Evolutionary conservation across 495 filamentous ascomycete genomes (phyloP).

Genomic region (Xylaria scruposa): DNA sequence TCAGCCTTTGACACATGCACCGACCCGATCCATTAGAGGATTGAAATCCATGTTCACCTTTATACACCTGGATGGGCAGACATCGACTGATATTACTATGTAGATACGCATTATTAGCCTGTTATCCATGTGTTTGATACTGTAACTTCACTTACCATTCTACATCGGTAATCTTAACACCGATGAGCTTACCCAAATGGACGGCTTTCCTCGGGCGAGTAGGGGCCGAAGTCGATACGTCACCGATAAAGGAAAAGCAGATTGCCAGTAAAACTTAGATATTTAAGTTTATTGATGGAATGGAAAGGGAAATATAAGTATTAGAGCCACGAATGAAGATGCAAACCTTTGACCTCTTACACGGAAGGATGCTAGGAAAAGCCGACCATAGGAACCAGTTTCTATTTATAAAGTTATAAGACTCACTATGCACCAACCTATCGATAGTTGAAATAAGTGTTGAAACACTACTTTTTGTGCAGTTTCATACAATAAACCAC

Average conservation of each 20-base stretch:
- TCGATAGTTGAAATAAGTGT: no score
- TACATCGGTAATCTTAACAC: conserved; percentile 11
- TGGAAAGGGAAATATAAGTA: neutral
- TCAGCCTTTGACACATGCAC: neutral
- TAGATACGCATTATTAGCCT: neutral
- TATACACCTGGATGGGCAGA: neutral
- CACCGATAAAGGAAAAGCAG: neutral
- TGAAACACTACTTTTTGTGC: neutral
- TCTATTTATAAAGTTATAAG: neutral
- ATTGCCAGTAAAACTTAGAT: no score
- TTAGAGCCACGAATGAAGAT: neutral
- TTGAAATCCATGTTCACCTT: neutral
- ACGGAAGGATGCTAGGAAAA: neutral
- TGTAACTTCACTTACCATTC: neutral
- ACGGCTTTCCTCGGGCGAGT: conserved; percentile 3
- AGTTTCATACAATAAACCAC: neutral
- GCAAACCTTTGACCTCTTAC: neutral
- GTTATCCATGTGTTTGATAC: neutral
- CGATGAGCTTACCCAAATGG: neutral
- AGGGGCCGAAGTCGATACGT: conserved; percentile 17
- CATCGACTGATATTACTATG: neutral
- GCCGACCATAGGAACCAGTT: neutral
- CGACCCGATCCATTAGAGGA: neutral
- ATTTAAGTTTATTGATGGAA: no score
- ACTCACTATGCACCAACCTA: no score